phyloP scores from a whole-genome alignment of 192 early-diverging fungal species.

The Coemansia guatemalensis region DNA sequence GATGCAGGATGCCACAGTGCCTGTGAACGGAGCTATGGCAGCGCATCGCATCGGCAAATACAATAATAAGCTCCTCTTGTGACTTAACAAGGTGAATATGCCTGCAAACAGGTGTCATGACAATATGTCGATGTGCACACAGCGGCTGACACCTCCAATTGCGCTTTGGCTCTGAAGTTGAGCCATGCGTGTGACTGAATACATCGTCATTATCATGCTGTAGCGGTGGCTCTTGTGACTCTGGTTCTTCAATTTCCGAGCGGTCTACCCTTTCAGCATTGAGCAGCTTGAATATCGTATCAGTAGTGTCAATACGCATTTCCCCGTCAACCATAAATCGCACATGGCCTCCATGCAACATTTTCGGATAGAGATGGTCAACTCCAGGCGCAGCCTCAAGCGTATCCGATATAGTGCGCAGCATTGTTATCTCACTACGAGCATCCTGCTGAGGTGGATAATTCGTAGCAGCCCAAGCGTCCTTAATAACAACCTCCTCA shows the following conservation, averaged over 20 bases:
- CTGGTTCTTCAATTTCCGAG: too few relatives aligned
- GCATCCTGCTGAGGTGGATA: background rate
- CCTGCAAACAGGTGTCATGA: slow-evolving; percentile 12
- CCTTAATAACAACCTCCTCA: slow-evolving; percentile 1
- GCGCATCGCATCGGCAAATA: slow-evolving; percentile 17
- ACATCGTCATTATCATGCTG: background rate
- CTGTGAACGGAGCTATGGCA: slow-evolving; percentile 15
- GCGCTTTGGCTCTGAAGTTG: too few relatives aligned
- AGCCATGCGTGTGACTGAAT: too few relatives aligned
- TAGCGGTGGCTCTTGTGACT: too few relatives aligned
- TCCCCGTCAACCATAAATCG: background rate
- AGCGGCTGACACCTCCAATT: background rate
- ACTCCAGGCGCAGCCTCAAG: background rate
- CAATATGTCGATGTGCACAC: slow-evolving; percentile 9
- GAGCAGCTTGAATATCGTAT: too few relatives aligned
- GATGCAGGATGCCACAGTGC: slow-evolving; percentile 12
- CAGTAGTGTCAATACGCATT: background rate
- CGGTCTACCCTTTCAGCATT: too few relatives aligned
- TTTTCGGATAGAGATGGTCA: background rate
- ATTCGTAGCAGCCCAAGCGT: slow-evolving; percentile 8
- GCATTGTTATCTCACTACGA: too few relatives aligned
- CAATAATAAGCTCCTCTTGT: slow-evolving; percentile 10
- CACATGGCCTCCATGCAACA: slow-evolving; percentile 1
- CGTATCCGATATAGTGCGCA: background rate
- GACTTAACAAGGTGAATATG: background rate